Conservation (phyloP, 345 rosid genomes). For the Durio zibethinus region DNA sequence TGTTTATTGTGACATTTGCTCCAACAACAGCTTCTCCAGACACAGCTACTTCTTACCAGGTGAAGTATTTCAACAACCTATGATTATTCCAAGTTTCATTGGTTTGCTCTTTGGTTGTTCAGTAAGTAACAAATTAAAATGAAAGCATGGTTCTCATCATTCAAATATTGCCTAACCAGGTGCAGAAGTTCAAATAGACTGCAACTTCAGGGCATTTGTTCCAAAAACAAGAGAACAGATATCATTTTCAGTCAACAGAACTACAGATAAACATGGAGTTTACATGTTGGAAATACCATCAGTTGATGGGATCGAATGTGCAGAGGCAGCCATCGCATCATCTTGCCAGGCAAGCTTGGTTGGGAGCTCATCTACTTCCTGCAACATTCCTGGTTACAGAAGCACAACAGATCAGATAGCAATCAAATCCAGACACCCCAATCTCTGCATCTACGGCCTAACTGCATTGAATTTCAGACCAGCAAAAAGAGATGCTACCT, state of each 20-base stretch:
- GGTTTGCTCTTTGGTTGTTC: background rate
- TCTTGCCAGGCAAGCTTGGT: constrained; percentile 74
- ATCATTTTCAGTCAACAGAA: constrained; percentile 77
- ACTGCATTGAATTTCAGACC: constrained; percentile 78
- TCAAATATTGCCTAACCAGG: constrained; percentile 36
- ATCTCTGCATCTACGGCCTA: constrained; percentile 76
- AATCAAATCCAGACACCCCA: constrained; percentile 57
- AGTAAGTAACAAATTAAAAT: background rate
- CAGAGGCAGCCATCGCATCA: constrained; percentile 57
- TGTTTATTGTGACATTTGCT: constrained; percentile 95
- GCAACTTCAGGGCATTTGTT: constrained; percentile 64
- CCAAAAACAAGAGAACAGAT: constrained; percentile 60
- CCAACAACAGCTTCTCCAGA: constrained; percentile 88
- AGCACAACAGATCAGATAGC: constrained; percentile 69
- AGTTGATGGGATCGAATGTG: constrained; percentile 68
- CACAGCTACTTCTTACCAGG: constrained; percentile 98
- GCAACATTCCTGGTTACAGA: constrained; percentile 79
- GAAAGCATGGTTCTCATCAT: background rate
- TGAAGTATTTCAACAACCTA: constrained; percentile 22
- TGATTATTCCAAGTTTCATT: background rate
- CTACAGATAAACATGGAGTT: constrained; percentile 69
- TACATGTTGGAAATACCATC: constrained; percentile 76
- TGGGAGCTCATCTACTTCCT: constrained; percentile 50
- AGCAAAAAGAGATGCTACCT: constrained; percentile 43
- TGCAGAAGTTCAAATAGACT: constrained; percentile 78